Conservation (phyloP, 1,139 yeast genomes). For the Pichia terricola region DNA sequence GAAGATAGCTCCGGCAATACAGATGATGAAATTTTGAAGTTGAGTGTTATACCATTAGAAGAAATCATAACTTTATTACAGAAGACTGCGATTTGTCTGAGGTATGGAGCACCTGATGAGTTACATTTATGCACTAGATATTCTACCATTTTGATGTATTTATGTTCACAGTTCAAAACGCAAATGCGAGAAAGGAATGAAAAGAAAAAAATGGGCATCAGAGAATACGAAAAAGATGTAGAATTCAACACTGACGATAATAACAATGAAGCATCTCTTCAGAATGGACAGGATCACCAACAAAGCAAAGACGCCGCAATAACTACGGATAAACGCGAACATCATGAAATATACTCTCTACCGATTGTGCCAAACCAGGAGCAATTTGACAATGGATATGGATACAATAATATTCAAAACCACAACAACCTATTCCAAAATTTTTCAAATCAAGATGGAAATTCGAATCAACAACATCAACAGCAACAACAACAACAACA, state of each 20-base stretch:
- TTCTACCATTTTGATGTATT: conserved; percentile 68
- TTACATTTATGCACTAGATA: conserved; percentile 74
- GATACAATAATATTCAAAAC: not conserved
- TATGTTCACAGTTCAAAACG: conserved; percentile 64
- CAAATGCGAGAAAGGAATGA: conserved; percentile 18
- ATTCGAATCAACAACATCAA: not conserved
- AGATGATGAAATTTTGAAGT: conserved; percentile 38
- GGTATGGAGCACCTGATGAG: conserved; percentile 86
- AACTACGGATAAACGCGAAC: not conserved
- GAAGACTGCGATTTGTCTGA: conserved; percentile 61
- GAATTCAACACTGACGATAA: conserved; percentile 11
- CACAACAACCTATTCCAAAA: not conserved
- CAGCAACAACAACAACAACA: not conserved
- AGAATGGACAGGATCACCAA: conserved; percentile 11
- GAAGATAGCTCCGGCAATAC: conserved; percentile 1
- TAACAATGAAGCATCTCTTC: conserved; percentile 1
- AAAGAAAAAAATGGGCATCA: conserved; percentile 13
- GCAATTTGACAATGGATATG: not conserved
- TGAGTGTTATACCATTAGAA: conserved; percentile 59
- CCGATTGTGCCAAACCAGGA: not conserved
- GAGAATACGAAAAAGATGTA: conserved; percentile 22
- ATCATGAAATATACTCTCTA: no score
- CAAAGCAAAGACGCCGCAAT: not conserved
- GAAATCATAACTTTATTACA: conserved; percentile 63
- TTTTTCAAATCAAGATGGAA: not conserved